Base-by-base conservation (phyloP, 2,329 filamentous ascomycete genomes). In the Aspergillus nomiae region DNA sequence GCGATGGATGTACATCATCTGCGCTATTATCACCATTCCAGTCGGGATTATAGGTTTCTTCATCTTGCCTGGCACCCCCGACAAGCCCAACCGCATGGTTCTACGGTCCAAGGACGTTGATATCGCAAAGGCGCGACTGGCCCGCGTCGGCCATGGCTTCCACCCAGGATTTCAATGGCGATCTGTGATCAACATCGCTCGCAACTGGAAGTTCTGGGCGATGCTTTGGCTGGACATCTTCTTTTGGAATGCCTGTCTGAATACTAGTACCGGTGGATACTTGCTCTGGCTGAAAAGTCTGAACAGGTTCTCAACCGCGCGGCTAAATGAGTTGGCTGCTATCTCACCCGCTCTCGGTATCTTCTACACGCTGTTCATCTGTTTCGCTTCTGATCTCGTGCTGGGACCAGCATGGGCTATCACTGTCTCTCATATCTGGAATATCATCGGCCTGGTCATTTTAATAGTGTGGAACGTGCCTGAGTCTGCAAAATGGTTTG, bases 1-100 rank as follows among this genome's bases (percentile, higher is more conserved):
- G 82, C 73, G 83, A n/a, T 87, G 85, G 85, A 84, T 87, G 76
- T 87, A 86, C 67, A 83, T 85, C 53, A 83, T 86, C 69, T 80
- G 79, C 58, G 76, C 83, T 4, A 62, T 87, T 6, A 84, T 87
- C 62, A 87, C 86, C 1, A 82, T 87, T 14, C 84, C 84, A 0
- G 74, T 87, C 4, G 83, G 82, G 0, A 74, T 87, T 5, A 65
- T 83, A 0, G 84, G 85, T 0, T 81, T 80, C 51, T 78, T 86
- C 32, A 70, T 87, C 6, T 77, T 86, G 12, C 85, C 85, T 0
- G 84, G 84, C 1, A 85, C 82, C 0, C 80, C 76, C 30, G 81
- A 84, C 41, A 81, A 77, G 59, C 84, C 84, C 0, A 86, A 86
- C 65, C 77, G 71, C 21, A 70, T 81, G 9, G 71, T 86, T 8